Percentiles rank a stretch among this genome's conserved stretches.
Conservation (phyloP, 768 basidiomycete species). For the Lactarius quietus region DNA sequence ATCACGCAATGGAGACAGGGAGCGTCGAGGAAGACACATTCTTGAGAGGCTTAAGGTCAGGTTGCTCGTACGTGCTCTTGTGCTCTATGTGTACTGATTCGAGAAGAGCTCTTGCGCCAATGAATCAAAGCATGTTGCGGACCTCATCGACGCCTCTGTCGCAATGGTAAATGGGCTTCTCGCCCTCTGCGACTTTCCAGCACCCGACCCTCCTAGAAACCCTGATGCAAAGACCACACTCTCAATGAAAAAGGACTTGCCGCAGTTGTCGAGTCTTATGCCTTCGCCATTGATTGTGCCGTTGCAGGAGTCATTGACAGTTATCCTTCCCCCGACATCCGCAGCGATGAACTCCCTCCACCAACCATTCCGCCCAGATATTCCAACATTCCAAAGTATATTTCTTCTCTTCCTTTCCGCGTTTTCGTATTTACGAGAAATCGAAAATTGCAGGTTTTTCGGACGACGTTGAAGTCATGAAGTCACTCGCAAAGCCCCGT, state of each 20-base stretch:
- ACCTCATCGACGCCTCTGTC: slow-evolving; percentile 45
- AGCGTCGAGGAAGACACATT: slow-evolving; percentile 55
- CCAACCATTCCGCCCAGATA: slow-evolving; percentile 74
- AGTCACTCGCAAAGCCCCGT: slow-evolving; percentile 84
- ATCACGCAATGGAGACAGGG: slow-evolving; percentile 65
- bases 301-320: slow-evolving; percentile 88
- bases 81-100: background rate
- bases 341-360: slow-evolving; percentile 51
- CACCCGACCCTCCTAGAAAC: slow-evolving; percentile 34
- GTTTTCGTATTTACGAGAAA: background rate
- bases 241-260: slow-evolving; percentile 56
- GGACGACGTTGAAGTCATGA: slow-evolving; percentile 89
- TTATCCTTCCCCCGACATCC: slow-evolving; percentile 76
- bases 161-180: slow-evolving; percentile 70
- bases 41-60: slow-evolving; percentile 55
- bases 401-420: background rate
- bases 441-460: slow-evolving; percentile 50
- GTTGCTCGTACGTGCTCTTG: background rate
- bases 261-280: slow-evolving; percentile 50
- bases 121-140: slow-evolving; percentile 42
- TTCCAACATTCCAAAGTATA: slow-evolving; percentile 75
- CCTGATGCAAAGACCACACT: slow-evolving; percentile 33
- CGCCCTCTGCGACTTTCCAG: slow-evolving; percentile 54
- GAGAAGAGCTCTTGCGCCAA: slow-evolving; percentile 46
- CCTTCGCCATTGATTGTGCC: slow-evolving; percentile 78